These are phyloP conservation scores for Quercus lobata DNA, from an alignment of 331 rosid species.

Conservation along the genomic window DNA sequence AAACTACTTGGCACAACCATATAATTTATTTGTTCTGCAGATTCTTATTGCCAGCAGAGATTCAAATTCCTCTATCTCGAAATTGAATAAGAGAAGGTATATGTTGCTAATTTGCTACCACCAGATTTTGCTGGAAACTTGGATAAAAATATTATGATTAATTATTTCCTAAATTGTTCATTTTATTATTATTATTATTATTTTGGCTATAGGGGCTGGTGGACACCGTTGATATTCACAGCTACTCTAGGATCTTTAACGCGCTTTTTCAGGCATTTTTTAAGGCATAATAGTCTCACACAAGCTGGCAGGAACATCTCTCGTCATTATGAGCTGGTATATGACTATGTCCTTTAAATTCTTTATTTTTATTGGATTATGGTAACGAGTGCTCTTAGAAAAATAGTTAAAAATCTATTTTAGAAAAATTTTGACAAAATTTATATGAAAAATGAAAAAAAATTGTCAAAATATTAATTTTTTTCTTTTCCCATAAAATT, in stretches of 20 bases:
- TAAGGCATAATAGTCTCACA: conserved; percentile 68
- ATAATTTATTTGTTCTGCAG: conserved; percentile 32
- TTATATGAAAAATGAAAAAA: too few relatives aligned
- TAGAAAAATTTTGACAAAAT: too few relatives aligned
- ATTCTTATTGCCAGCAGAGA: conserved; percentile 81
- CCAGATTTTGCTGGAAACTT: too few relatives aligned
- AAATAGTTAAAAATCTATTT: fast-evolving
- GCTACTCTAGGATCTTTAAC: conserved; percentile 71
- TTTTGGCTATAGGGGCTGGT: conserved; percentile 69
- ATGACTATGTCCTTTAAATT: neutral
- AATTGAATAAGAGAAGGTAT: conserved; percentile 53
- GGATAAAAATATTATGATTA: neutral
- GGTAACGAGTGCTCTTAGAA: fast-evolving
- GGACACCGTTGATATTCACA: conserved; percentile 75
- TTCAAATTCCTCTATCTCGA: conserved; percentile 41
- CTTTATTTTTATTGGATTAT: neutral
- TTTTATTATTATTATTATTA: neutral
- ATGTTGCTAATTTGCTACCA: too few relatives aligned
- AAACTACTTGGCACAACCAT: too few relatives aligned
- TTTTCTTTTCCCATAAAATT: too few relatives aligned
- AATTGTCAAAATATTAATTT: fast-evolving
- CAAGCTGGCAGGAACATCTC: conserved; percentile 86
- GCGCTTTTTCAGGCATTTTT: conserved; percentile 54
- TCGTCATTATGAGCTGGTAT: conserved; percentile 82
- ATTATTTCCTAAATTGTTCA: neutral